phyloP scores from a whole-genome alignment of 2,329 filamentous ascomycete species.

The Penicillium expansum region DNA sequence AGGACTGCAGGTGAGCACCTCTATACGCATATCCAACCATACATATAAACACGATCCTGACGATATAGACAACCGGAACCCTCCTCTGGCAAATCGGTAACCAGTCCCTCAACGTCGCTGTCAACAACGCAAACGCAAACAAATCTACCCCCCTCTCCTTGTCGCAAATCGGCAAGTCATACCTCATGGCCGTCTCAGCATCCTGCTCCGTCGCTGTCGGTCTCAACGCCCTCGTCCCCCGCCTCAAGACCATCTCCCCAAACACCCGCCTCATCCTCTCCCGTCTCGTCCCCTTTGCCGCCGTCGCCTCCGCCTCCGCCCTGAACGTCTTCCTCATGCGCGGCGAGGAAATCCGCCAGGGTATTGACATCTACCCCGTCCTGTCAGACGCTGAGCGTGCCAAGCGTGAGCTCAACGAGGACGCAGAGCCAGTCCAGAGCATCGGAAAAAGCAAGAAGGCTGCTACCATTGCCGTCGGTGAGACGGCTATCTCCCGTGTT shows the following conservation, averaged over 20 bases:
- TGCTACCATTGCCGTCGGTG: slow-evolving; percentile 82
- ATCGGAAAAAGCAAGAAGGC: slow-evolving; percentile 86
- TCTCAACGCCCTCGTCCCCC: slow-evolving; percentile 83
- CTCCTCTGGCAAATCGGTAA: slow-evolving; percentile 94
- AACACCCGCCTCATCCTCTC: slow-evolving; percentile 72
- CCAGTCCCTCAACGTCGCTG: slow-evolving; percentile 95
- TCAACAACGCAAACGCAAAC: slow-evolving; percentile 97
- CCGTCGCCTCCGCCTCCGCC: slow-evolving; percentile 84
- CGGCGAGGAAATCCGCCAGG: slow-evolving; percentile 86
- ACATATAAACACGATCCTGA: neutral
- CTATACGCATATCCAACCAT: neutral
- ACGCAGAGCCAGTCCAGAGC: slow-evolving; percentile 57
- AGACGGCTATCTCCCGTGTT: slow-evolving; percentile 88
- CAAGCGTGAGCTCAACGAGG: slow-evolving; percentile 60
- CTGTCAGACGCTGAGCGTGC: slow-evolving; percentile 67
- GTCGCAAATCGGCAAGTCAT: slow-evolving; percentile 80
- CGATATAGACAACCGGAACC: slow-evolving; percentile 68
- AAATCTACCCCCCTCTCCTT: slow-evolving; percentile 87
- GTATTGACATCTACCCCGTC: slow-evolving; percentile 89
- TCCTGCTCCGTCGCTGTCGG: slow-evolving; percentile 92
- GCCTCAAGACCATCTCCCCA: slow-evolving; percentile 72
- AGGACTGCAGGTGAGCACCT: slow-evolving; percentile 63
- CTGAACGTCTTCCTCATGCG: slow-evolving; percentile 98
- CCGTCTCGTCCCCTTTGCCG: slow-evolving; percentile 92
- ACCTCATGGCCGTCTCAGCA: slow-evolving; percentile 85